Percentiles rank a stretch among this genome's conserved stretches.
Evolutionary conservation across 2,329 filamentous ascomycete species (phyloP).

Genomic region (Botrytis squamosa): DNA sequence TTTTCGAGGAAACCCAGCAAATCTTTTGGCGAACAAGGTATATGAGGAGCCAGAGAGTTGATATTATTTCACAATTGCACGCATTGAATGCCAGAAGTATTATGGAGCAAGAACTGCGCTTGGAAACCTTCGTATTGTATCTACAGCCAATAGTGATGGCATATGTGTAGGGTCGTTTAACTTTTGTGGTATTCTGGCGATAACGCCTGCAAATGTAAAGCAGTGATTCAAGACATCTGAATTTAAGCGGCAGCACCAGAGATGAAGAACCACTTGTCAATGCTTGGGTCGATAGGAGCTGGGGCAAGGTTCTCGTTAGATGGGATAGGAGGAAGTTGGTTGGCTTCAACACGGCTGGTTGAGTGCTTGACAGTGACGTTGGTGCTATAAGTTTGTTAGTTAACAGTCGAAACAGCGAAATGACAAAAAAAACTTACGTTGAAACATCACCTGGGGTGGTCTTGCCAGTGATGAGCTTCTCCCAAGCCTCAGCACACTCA

Average conservation of each 20-base stretch:
- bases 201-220: conserved; percentile 22
- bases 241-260: conserved; percentile 83
- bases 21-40: not conserved
- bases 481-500: conserved; percentile 96
- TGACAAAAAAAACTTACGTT: conserved; percentile 59
- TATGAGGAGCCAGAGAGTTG: not conserved
- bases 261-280: conserved; percentile 99
- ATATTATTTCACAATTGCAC: not conserved
- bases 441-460: conserved; percentile 72
- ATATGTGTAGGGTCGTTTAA: conserved; percentile 21
- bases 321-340: conserved; percentile 74
- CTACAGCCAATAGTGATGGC: conserved; percentile 5
- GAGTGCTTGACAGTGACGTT: conserved; percentile 78
- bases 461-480: conserved; percentile 92
- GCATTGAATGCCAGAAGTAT: not conserved
- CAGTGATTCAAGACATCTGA: conserved; percentile 1
- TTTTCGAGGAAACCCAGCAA: not conserved
- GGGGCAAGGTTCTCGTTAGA: conserved; percentile 75
- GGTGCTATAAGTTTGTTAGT: conserved; percentile 56
- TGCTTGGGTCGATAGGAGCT: conserved; percentile 89
- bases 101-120: not conserved
- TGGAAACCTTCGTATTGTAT: conserved; percentile 13
- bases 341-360: conserved; percentile 64
- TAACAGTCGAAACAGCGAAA: not conserved
- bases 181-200: conserved; percentile 23